These are phyloP conservation scores for Paramecium biaurelia DNA, from an alignment of 73 alveolate species.

Conservation along the genomic window DNA sequence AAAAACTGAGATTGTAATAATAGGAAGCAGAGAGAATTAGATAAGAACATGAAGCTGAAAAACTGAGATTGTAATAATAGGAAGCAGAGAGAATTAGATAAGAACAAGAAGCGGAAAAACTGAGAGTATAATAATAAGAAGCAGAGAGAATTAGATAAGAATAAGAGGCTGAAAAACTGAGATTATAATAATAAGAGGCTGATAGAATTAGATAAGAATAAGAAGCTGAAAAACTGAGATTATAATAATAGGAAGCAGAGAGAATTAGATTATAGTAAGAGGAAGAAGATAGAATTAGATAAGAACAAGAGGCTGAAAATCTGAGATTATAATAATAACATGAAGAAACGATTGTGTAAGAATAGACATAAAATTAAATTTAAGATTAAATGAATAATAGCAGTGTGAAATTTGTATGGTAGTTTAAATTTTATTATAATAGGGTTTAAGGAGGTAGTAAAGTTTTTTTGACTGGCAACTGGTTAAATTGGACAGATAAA, in stretches of 20 bases:
- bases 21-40: not conserved
- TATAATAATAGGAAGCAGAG: not conserved
- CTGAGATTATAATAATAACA: not conserved
- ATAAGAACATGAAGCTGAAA: not conserved
- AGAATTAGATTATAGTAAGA: not conserved
- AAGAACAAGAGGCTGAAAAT: not conserved
- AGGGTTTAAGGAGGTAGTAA: slow-evolving; percentile 16
- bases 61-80: not conserved
- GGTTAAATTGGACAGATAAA: slow-evolving; percentile 29
- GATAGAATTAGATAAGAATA: not conserved
- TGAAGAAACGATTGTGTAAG: not conserved
- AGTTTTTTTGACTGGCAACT: not conserved
- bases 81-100: not conserved
- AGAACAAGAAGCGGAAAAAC: not conserved
- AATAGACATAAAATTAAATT: not conserved
- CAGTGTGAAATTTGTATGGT: not conserved
- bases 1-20: not conserved
- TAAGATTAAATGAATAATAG: not conserved
- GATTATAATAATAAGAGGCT: not conserved
- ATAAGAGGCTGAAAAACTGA: not conserved
- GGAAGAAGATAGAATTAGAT: not conserved
- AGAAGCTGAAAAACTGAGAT: not conserved
- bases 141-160: not conserved
- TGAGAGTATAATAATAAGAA: not conserved
- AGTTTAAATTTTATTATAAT: not conserved